Evolutionary conservation across 331 rosid species (phyloP).

Genomic region (Phaseolus coccineus): DNA sequence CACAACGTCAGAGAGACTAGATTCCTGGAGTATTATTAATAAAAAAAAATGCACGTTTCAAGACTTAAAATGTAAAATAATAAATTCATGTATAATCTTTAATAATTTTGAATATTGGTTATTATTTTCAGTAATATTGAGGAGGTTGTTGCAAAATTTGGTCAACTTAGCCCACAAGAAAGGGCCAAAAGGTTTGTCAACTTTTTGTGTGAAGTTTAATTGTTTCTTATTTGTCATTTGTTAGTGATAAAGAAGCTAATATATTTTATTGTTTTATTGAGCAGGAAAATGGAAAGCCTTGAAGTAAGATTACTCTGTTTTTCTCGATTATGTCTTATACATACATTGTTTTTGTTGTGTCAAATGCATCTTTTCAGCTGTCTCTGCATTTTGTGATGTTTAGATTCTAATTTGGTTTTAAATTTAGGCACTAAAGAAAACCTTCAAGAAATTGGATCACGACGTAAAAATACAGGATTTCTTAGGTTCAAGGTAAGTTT

Average conservation of each 20-base stretch:
- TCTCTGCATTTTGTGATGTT: constrained; percentile 12
- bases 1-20: neutral
- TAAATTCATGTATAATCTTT: neutral
- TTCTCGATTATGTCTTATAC: constrained; percentile 29
- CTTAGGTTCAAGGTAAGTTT: constrained; percentile 67
- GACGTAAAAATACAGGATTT: constrained; percentile 80
- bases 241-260: constrained; percentile 42
- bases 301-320: constrained; percentile 63
- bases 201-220: neutral
- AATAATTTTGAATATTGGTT: constrained; percentile 10
- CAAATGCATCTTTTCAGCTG: neutral
- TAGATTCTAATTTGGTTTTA: constrained; percentile 43
- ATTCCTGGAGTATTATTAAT: neutral
- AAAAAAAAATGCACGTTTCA: neutral
- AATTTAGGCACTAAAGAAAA: constrained; percentile 76
- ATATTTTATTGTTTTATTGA: constrained; percentile 46
- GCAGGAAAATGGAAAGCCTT: constrained; percentile 88
- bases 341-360: constrained; percentile 34
- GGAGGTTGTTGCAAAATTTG: constrained; percentile 70
- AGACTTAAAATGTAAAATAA: neutral
- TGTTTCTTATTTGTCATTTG: neutral
- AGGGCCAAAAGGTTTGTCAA: constrained; percentile 72
- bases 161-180: constrained; percentile 80
- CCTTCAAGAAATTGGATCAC: constrained; percentile 85
- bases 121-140: constrained; percentile 61